Evolutionary conservation across 495 filamentous ascomycete species (phyloP).

Genomic region (Pyrenopolyporus hunteri): DNA sequence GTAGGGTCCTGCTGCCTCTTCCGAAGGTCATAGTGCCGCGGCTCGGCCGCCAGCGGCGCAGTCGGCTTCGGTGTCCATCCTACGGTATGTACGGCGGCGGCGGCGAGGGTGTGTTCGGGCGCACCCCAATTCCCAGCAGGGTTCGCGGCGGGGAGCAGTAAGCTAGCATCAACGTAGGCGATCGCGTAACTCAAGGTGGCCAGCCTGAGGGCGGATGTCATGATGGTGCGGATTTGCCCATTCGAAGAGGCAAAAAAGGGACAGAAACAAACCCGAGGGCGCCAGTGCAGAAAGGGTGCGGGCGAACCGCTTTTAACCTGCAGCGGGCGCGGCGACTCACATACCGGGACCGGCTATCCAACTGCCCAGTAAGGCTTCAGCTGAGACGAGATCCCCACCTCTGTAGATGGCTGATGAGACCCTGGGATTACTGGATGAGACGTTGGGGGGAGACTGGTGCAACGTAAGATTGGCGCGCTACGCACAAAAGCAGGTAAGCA

Average conservation of each 20-base stretch:
- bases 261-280: slow-evolving; percentile 19
- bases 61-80: slow-evolving; percentile 44
- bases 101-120: slow-evolving; percentile 27
- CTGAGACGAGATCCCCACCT: slow-evolving; percentile 37
- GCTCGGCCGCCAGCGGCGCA: slow-evolving; percentile 35
- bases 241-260: slow-evolving; percentile 21
- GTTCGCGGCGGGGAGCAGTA: slow-evolving; percentile 18
- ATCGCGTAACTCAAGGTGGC: slow-evolving; percentile 42
- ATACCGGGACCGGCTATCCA: slow-evolving; percentile 37
- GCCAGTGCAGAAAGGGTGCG: slow-evolving; percentile 15
- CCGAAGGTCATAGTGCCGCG: slow-evolving; percentile 35
- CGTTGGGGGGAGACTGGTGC: slow-evolving; percentile 29
- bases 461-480: slow-evolving; percentile 35
- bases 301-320: slow-evolving; percentile 36
- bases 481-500: slow-evolving; percentile 30
- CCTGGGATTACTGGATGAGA: slow-evolving; percentile 38
- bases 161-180: slow-evolving; percentile 34
- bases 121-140: slow-evolving; percentile 40
- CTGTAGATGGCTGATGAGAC: slow-evolving; percentile 38
- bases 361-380: slow-evolving; percentile 41
- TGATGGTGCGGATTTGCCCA: slow-evolving; percentile 38
- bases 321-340: slow-evolving; percentile 30
- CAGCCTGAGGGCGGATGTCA: slow-evolving; percentile 43
- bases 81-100: slow-evolving; percentile 30
- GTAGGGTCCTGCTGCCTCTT: slow-evolving; percentile 31